Conservation (phyloP, 148 eudicot genomes). For the Polygonum maritimum region DNA sequence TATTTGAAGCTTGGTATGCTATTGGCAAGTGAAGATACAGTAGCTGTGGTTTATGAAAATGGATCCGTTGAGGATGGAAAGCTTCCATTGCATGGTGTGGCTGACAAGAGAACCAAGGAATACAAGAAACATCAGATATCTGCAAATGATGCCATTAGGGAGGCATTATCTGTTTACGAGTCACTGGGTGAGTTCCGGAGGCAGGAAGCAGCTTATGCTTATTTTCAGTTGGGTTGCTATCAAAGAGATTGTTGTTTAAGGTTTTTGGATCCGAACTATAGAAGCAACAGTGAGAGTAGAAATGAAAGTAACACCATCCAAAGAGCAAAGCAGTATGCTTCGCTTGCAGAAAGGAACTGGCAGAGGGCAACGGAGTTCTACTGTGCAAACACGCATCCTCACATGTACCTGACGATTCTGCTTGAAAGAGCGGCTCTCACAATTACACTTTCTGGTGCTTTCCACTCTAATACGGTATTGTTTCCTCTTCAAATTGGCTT, state of each 20-base stretch:
- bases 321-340: constrained; percentile 72
- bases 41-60: constrained; percentile 47
- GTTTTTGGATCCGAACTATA: constrained; percentile 41
- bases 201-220: constrained; percentile 95
- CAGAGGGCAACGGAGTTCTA: constrained; percentile 74
- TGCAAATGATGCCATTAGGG: constrained; percentile 85
- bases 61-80: constrained; percentile 33
- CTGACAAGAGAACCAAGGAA: constrained; percentile 33
- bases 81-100: constrained; percentile 14
- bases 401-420: constrained; percentile 65
- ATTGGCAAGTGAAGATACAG: constrained; percentile 72
- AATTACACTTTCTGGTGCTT: constrained; percentile 40
- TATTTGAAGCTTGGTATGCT: constrained; percentile 92
- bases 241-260: constrained; percentile 77
- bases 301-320: constrained; percentile 41
- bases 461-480: constrained; percentile 55
- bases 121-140: constrained; percentile 60
- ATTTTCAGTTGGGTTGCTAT: constrained; percentile 82
- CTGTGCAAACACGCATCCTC: constrained; percentile 53
- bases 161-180: constrained; percentile 76
- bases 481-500: background rate
- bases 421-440: constrained; percentile 57
- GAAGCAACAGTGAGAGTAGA: constrained; percentile 33
- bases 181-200: constrained; percentile 75
- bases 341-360: constrained; percentile 95